Conservation (phyloP, 2,329 filamentous ascomycete genomes). For the Xylogone sp. region DNA sequence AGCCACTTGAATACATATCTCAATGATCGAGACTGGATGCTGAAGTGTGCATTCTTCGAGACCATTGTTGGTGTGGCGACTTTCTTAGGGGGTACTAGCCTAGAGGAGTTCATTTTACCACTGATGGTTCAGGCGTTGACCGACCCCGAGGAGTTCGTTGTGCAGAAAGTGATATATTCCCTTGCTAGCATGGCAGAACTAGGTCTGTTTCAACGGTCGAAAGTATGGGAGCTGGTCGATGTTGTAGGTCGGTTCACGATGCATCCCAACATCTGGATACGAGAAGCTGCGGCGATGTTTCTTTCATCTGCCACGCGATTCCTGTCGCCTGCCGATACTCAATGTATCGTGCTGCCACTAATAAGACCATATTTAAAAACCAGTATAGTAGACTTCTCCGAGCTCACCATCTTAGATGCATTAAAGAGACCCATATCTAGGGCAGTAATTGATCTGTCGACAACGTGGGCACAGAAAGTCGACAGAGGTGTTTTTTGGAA, state of each 20-base stretch:
- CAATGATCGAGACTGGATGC: constrained; percentile 92
- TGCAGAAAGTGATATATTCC: constrained; percentile 85
- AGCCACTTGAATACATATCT: constrained; percentile 96
- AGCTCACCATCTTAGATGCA: constrained; percentile 72
- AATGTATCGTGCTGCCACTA: constrained; percentile 79
- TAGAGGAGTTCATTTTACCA: constrained; percentile 94
- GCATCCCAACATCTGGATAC: constrained; percentile 94
- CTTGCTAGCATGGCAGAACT: constrained; percentile 84
- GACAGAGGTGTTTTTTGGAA: constrained; percentile 89
- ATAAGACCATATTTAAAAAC: constrained; percentile 79
- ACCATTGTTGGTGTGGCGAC: constrained; percentile 89
- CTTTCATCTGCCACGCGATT: constrained; percentile 72
- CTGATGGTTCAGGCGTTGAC: constrained; percentile 93
- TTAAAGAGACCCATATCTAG: constrained; percentile 79
- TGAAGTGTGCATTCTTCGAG: constrained; percentile 96
- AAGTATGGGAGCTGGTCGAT: constrained; percentile 83
- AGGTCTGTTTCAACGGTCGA: constrained; percentile 79
- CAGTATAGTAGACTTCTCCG: constrained; percentile 63
- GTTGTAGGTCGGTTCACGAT: constrained; percentile 81
- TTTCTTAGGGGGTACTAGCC: constrained; percentile 80
- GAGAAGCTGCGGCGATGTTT: constrained; percentile 84
- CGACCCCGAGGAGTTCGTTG: constrained; percentile 89
- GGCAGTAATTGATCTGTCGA: constrained; percentile 77
- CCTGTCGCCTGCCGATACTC: constrained; percentile 73
- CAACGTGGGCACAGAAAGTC: constrained; percentile 78